Conservation (phyloP, 345 rosid species). For the Citrus sp. region DNA sequence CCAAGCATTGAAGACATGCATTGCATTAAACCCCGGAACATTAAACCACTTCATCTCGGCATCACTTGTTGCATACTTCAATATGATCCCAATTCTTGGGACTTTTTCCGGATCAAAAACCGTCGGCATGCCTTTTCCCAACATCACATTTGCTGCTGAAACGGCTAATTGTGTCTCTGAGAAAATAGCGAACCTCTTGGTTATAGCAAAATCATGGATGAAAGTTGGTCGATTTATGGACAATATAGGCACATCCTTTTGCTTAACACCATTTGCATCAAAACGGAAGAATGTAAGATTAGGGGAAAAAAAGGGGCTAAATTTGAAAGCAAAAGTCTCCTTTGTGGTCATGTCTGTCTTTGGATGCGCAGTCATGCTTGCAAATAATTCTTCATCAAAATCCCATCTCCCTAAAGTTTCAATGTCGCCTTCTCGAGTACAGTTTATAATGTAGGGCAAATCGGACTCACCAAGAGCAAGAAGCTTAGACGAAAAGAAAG, state of each 20-base stretch:
- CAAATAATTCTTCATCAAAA: slow-evolving; percentile 3
- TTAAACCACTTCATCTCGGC: slow-evolving; percentile 16
- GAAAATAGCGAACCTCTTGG: slow-evolving; percentile 20
- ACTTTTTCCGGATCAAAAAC: slow-evolving; percentile 1
- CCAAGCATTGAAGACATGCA: slow-evolving; percentile 25
- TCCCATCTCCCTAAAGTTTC: slow-evolving; percentile 20
- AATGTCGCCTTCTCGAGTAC: slow-evolving; percentile 16
- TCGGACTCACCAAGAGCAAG: slow-evolving; percentile 22
- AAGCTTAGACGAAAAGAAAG: slow-evolving; percentile 7
- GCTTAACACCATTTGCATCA: slow-evolving; percentile 15
- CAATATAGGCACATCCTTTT: slow-evolving; percentile 10
- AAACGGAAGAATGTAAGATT: slow-evolving; percentile 12
- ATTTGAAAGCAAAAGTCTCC: slow-evolving; percentile 21
- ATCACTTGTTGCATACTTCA: slow-evolving; percentile 13
- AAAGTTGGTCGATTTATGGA: slow-evolving; percentile 10
- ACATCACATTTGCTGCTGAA: neutral
- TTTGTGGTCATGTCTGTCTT: slow-evolving; percentile 13
- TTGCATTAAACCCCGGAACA: slow-evolving; percentile 7
- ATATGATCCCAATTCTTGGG: slow-evolving; percentile 22
- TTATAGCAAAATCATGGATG: slow-evolving; percentile 23
- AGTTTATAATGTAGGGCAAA: slow-evolving; percentile 9
- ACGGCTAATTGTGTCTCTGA: slow-evolving; percentile 5
- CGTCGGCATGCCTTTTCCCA: slow-evolving; percentile 12
- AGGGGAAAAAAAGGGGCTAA: neutral
- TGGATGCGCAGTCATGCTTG: slow-evolving; percentile 29